Conservation (phyloP, 208 protist species). For the Trypanosoma scelopori region DNA sequence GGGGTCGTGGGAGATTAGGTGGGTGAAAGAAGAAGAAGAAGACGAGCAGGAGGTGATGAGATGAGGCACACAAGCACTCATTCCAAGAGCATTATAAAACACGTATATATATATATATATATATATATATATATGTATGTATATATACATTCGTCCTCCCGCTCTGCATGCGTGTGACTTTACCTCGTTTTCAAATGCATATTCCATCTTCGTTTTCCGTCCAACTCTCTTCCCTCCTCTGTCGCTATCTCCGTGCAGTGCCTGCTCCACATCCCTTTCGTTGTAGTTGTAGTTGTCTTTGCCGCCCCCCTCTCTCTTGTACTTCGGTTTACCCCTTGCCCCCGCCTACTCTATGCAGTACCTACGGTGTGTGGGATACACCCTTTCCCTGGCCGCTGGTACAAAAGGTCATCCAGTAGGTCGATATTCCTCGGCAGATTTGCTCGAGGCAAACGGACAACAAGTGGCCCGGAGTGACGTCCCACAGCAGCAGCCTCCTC, state of each 20-base stretch:
- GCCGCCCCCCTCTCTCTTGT: too few relatives aligned
- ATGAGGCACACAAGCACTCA: too few relatives aligned
- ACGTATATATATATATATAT: slow-evolving; percentile 16
- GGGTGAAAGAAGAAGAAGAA: too few relatives aligned
- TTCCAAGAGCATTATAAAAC: too few relatives aligned
- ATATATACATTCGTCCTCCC: slow-evolving; percentile 6
- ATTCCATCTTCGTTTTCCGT: background rate
- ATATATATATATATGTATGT: slow-evolving; percentile 13
- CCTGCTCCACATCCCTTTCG: background rate
- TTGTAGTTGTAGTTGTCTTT: too few relatives aligned
- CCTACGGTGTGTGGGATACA: too few relatives aligned
- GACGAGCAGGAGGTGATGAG: too few relatives aligned
- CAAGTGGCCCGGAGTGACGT: slow-evolving; percentile 46
- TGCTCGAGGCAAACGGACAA: slow-evolving; percentile 48
- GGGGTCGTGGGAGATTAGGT: too few relatives aligned
- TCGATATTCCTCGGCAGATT: slow-evolving; percentile 73
- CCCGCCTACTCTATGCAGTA: too few relatives aligned
- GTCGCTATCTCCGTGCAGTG: too few relatives aligned
- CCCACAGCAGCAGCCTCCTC: slow-evolving; percentile 26
- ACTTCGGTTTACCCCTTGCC: too few relatives aligned
- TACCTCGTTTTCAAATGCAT: background rate
- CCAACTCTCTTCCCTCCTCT: too few relatives aligned
- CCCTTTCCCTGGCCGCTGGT: slow-evolving; percentile 23
- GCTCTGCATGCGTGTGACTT: background rate
- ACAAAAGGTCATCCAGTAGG: slow-evolving; percentile 79